Base-by-base conservation (phyloP, 129 eudicot genomes). In the Escallonia herrerae region DNA sequence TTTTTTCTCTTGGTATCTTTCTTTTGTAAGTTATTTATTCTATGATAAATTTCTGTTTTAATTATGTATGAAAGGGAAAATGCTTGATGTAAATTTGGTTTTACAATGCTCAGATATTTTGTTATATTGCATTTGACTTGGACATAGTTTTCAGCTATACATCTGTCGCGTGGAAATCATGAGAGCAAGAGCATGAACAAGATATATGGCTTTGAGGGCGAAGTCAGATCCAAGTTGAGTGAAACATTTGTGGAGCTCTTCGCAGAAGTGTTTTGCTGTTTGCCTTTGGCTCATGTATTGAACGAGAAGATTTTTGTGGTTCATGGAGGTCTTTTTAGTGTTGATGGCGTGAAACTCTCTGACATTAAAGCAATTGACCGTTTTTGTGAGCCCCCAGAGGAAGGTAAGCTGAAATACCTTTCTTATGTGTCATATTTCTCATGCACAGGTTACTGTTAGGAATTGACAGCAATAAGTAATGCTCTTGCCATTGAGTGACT, bases 161-260 rank as follows among this genome's bases (percentile, higher is more conserved):
- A 94, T 77, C 90, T 94, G 46, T 67, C 99, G 68, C 83, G 99
- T 22, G 99, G 99, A 64, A 94, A 94, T 65, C 99, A 94, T 63
- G 97, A 94, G 81, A 94, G 99, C 82, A 94, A 84, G 84, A 94
- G 93, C 84, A 94, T 94, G 99, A 94, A 94, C 84, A 89, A 89
- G 74, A 94, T 94, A 73, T 94, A 94, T 71, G 99, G 99, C 40
- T 94, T 94, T 65, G 99, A 94, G 77, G 99, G 99, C 12, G 99
- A 94, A 69, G 97, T 94, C 79, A 82, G 78, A 69, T 86, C 99
- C 68, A 94, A 94, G 79, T 72, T 94, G 74, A 94, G 68, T 40
- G 96, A 89, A 46, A 86, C 84, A 45, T 94, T 86, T 53, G 99
- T 94, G 83, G 99, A 94, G 56, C 97, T 94, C 62, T 94, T 94